Conservation (phyloP, 1,284 basidiomycete species). For the Apiotrichum brassicae region DNA sequence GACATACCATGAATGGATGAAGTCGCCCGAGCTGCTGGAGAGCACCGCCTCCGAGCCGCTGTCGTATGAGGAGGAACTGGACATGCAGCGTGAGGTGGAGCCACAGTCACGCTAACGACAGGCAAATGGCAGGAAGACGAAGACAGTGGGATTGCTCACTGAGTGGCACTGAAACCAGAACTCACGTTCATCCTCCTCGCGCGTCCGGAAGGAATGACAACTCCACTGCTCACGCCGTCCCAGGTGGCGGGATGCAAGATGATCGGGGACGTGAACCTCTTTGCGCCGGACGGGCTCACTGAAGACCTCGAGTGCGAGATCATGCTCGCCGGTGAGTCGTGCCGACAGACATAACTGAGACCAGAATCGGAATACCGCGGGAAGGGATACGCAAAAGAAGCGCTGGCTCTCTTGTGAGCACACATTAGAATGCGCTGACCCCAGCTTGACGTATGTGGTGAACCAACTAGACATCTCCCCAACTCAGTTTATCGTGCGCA, state of each 20-base stretch:
- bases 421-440: conserved; percentile 1
- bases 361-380: conserved; percentile 6
- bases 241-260: conserved; percentile 19
- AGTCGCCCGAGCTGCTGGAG: conserved; percentile 62
- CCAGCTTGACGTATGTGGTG: conserved; percentile 45
- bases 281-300: conserved; percentile 47
- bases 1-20: conserved; percentile 92
- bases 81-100: conserved; percentile 72
- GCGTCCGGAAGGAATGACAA: conserved; percentile 30
- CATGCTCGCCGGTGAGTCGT: conserved; percentile 68
- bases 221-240: conserved; percentile 21
- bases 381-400: conserved; percentile 53
- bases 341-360: not conserved
- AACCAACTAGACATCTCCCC: conserved; percentile 18
- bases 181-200: conserved; percentile 85
- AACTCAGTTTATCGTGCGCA: conserved; percentile 53
- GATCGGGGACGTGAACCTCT: conserved; percentile 22
- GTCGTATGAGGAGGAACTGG: conserved; percentile 73
- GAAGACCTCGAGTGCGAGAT: conserved; percentile 63
- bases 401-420: conserved; percentile 56
- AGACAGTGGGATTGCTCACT: conserved; percentile 61
- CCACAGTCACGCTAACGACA: conserved; percentile 37
- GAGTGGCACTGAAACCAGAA: conserved; percentile 50
- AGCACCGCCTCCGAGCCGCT: conserved; percentile 83
- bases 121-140: conserved; percentile 79